Evolutionary conservation across 1,139 yeast species (phyloP).

Genomic region (Magnusiomyces magnusii): DNA sequence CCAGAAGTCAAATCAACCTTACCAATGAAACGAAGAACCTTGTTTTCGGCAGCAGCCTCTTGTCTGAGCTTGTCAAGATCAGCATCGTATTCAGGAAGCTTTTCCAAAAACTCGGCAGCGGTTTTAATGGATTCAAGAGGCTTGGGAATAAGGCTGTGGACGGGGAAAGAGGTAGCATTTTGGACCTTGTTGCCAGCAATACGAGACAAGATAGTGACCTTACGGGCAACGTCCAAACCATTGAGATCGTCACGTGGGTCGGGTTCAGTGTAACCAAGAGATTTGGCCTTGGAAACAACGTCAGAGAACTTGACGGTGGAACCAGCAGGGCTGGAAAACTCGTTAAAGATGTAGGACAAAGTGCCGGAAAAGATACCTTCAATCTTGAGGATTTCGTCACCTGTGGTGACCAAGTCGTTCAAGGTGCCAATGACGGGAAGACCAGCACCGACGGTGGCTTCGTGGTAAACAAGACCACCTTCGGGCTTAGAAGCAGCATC

Average conservation of each 20-base stretch:
- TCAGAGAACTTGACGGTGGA: constrained; percentile 73
- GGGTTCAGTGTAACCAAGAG: constrained; percentile 95
- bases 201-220: constrained; percentile 92
- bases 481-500: constrained; percentile 39
- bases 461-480: constrained; percentile 87
- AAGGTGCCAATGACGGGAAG: constrained; percentile 86
- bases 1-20: constrained; percentile 64
- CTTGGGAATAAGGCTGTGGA: constrained; percentile 84
- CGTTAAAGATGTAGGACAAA: constrained; percentile 91
- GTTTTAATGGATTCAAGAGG: constrained; percentile 67
- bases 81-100: constrained; percentile 73
- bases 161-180: constrained; percentile 95
- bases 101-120: constrained; percentile 69
- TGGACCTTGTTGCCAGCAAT: constrained; percentile 78
- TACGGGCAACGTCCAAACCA: constrained; percentile 97
- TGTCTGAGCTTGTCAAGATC: constrained; percentile 71
- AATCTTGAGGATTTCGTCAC: constrained; percentile 81
- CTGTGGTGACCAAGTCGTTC: constrained; percentile 80
- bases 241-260: constrained; percentile 98
- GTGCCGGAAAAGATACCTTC: constrained; percentile 98
- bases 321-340: constrained; percentile 62
- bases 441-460: constrained; percentile 99
- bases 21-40: constrained; percentile 91
- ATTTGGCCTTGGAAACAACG: constrained; percentile 78
- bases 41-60: constrained; percentile 72